Base-by-base conservation (phyloP, 768 basidiomycete species). In the Hericium coralloides region DNA sequence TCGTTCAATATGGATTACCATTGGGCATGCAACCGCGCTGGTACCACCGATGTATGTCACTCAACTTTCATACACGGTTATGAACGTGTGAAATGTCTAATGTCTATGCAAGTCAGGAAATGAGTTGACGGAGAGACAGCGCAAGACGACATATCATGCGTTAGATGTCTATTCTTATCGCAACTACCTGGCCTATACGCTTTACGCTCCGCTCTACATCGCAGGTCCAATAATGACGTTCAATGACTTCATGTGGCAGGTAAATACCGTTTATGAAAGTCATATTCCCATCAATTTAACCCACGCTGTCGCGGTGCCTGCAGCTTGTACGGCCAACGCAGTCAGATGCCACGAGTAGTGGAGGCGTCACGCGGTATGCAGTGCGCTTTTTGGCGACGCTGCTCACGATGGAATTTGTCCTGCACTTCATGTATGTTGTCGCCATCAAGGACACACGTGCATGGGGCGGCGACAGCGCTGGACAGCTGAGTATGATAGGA, bases 221-320 rank as follows among this genome's bases (percentile, higher is more conserved):
- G 95, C 91, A 2, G 95, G 97, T 0, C 97, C 97, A 0, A 95
- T 98, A 62, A 82, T 98, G 68, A 89, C 95, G 0, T 98, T 92
- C 76, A 95, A 95, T 65, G 92, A 97, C 68, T 98, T 92, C 67
- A 73, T 92, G 64, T 91, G 87, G 84, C 95, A 98, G 84, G 92
- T 92, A 39, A 58, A 79, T 66, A 49, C 14, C 55, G 15, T 10
- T 37, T 53, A 36, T 49, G n/a, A 39, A 39, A 1, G 50, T 25
- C 52, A 31, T 26, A 38, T 50, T 17, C 5, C 1, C 43, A 20
- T 45, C 8, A n/a, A 15, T 41, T 12, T 45, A 38, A 49, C 23
- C 57, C 37, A 38, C 22, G 3, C 23, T 17, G 15, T 26, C 26
- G 60, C 58, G 25, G 45, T 12, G 53, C 31, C 26, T 36, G 12